Evolutionary conservation across 805 yeast genomes (phyloP), one percentile per base, ranked within the genome.

Genomic region (Limtongia smithiae): DNA sequence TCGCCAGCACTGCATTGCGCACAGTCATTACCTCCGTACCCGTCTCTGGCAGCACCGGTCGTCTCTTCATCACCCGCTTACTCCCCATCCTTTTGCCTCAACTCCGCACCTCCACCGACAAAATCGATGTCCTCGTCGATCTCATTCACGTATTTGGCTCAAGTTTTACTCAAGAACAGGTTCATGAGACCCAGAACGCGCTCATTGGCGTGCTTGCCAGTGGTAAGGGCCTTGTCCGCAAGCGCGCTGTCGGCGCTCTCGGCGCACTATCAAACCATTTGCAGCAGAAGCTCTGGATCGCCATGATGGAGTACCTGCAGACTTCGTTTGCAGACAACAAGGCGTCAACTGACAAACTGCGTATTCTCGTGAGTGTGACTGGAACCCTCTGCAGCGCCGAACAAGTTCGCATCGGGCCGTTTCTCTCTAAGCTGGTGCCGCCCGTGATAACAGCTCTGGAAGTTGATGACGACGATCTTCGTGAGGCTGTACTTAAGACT

Each of bases 101-200:
- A 24, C 40, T 49, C 24, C 49, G 36, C 24, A 49, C 54, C 4
- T 60, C 73, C 0, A 72, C 81, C 31, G 89, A 84, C 58, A 68
- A 74, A 35, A 73, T 82, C 54, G 91, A 84, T 61, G 72, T 82
- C 4, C 62, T 82, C 37, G 71, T 76, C 20, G 87, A 81, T 57
- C 56, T 83, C 35, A 66, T 81, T 40, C 74, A 72, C 50, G 70
- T 73, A 47, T 66, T 80, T 51, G 81, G 82, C 2, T 57, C 66
- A 15, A 66, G 67, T 3, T 65, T 80, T 30, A 54, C 68, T 0
- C 51, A 59, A 3, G 62, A 58, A 0, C 79, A 78, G 45, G 48
- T 74, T 9, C 55, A 43, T 0, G 52, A 50, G 12, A 55, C 64
- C 5, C 60, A 62, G 37, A 37, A 44, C 2, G 57, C 62, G 5